Evolutionary conservation across 257 asterid genomes (phyloP), one percentile per base, ranked within the genome.

Genomic region (Solanum chiquidenum): DNA sequence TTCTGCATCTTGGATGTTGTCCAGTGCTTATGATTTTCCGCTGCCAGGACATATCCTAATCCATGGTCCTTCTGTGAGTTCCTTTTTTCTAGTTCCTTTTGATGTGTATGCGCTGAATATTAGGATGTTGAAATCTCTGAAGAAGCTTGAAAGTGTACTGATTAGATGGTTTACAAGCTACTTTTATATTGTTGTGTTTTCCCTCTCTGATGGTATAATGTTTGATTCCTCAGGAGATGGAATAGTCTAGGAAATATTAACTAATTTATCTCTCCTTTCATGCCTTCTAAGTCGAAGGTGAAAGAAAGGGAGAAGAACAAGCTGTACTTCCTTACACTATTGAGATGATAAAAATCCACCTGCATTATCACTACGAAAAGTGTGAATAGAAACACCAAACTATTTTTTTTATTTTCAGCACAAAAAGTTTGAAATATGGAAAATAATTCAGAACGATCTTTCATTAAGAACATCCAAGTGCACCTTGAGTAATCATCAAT

Each of bases 21-120:
- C 91, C 90, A 92, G 93, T 87, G 92, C 86, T 83, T 93, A 92
- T 89, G 88, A 92, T 87, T 95, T 95, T 88, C 98, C 98, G 11
- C 88, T 94, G 88, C 98, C 99, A 62, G 99, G 99, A 90, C 98
- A 97, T 91, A 91, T 95, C 89, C 94, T 97, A 72, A 94, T 97
- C 72, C 93, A 90, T 83, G 99, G 99, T 75, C 98, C 98, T 86
- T 94, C 98, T 27, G 98, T 94, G 91, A 95, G 98, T 93, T 74
- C 84, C 89, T 88, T 31, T 68, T 49, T 80, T 49, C 69, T 52
- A 49, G 86, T 86, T 83, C 33, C 87, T 72, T 84, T 77, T 79
- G 86, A 83, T 86, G 68, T 79, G 38, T 42, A 79, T 42, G 16
- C 16, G 38, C 84, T 42, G 64, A 79, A 44, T 44, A 42, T 27